Percentiles rank a stretch among this genome's conserved stretches.
These are phyloP conservation scores for Quercus cerris DNA, from an alignment of 306 rosid genomes.

Conservation along the genomic window DNA sequence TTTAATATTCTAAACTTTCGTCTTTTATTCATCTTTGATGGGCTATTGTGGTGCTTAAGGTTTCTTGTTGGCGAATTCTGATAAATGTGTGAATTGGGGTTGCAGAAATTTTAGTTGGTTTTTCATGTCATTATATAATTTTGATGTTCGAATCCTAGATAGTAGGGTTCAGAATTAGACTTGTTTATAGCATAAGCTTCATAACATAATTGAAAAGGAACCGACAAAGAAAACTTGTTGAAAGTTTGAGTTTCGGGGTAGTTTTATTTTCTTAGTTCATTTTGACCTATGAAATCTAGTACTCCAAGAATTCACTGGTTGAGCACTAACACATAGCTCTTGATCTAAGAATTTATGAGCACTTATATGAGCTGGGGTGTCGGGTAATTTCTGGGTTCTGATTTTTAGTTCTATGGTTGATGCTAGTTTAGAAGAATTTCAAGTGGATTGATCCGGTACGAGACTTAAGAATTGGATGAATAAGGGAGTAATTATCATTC, in stretches of 20 bases:
- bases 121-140: neutral
- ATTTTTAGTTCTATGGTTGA: constrained; percentile 2
- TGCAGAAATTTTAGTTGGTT: constrained; percentile 1
- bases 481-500: constrained; percentile 29
- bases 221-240: neutral
- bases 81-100: constrained; percentile 11
- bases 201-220: neutral
- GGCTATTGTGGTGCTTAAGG: constrained; percentile 8
- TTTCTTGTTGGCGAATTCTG: constrained; percentile 8
- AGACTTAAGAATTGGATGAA: constrained; percentile 50
- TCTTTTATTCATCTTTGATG: constrained; percentile 26
- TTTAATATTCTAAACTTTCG: neutral
- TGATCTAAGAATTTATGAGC: neutral
- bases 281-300: too few species aligned
- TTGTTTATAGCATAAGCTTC: too few species aligned
- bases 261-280: neutral
- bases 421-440: constrained; percentile 33
- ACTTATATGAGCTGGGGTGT: neutral
- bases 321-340: neutral
- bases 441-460: constrained; percentile 54
- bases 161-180: neutral
- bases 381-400: constrained; percentile 5
- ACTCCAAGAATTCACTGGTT: neutral
- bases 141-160: constrained; percentile 14
- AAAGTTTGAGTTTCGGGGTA: neutral